A percentile compares a stretch with the other conserved stretches of the same genome.
phyloP scores from a whole-genome alignment of 768 basidiomycete species.

The Termitomyces sp. region DNA sequence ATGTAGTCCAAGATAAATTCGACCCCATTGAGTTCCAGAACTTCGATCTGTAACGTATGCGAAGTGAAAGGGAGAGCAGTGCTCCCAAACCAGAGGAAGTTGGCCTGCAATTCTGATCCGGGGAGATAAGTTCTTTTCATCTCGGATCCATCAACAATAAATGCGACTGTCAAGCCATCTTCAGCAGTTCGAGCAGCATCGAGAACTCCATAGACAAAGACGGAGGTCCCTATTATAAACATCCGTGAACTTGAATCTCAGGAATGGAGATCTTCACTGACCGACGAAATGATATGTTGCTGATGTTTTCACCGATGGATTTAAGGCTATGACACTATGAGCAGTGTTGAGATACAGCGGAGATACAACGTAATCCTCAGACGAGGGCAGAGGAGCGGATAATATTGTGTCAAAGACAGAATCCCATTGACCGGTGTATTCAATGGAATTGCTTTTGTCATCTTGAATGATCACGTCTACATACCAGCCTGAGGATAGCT shows the following conservation, averaged over 20 bases:
- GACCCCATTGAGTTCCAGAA: not conserved
- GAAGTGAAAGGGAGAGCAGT: not conserved
- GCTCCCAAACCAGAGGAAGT: not conserved
- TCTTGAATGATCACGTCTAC: not conserved
- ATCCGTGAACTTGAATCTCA: not conserved
- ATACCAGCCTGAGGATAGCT: too few relatives aligned
- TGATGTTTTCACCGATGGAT: not conserved
- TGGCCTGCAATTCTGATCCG: not conserved
- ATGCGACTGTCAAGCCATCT: not conserved
- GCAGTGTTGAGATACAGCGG: not conserved
- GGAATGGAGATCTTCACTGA: not conserved
- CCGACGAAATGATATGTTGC: not conserved
- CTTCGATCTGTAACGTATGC: not conserved
- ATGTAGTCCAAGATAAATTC: not conserved
- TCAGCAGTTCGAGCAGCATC: too few relatives aligned
- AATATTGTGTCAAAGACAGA: not conserved
- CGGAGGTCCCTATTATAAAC: not conserved
- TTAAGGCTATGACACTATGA: not conserved
- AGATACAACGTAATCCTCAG: not conserved
- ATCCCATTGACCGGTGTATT: not conserved
- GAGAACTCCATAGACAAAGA: not conserved
- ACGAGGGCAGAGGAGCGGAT: not conserved
- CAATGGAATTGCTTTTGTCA: not conserved
- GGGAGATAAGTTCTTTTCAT: not conserved
- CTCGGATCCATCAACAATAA: not conserved